A percentile compares a stretch with the other conserved stretches of the same genome.
phyloP scores from a whole-genome alignment of 192 early-diverging fungal genomes.

The Neocallimastix lanati region DNA sequence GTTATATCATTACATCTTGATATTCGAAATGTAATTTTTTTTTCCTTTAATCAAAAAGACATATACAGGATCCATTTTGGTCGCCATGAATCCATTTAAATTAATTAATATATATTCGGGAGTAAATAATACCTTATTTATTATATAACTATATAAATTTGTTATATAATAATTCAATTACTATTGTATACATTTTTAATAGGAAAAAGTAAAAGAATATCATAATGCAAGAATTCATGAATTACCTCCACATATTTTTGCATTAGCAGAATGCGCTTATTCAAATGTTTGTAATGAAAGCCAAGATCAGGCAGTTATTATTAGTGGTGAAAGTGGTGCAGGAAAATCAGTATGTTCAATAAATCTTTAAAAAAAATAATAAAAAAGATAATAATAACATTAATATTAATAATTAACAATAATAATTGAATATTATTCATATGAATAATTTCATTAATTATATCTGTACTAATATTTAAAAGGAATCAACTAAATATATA shows the following conservation, averaged over 20 bases:
- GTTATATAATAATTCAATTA: background rate
- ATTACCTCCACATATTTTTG: conserved; percentile 33
- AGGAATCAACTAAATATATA: conserved; percentile 25
- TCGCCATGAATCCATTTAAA: conserved; percentile 31
- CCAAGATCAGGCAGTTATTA: conserved; percentile 31
- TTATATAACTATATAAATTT: background rate
- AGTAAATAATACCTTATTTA: background rate
- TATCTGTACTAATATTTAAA: background rate
- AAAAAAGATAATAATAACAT: conserved; percentile 4
- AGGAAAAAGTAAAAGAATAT: conserved; percentile 19
- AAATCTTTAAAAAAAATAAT: background rate
- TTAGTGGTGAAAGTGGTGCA: conserved; percentile 33
- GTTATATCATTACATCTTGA: background rate
- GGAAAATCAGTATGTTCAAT: conserved; percentile 19
- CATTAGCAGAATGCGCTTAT: conserved; percentile 27
- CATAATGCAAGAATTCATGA: conserved; percentile 9
- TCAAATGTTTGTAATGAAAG: conserved; percentile 12
- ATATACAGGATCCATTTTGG: conserved; percentile 30
- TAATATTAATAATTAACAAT: background rate
- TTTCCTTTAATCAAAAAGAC: too few species aligned
- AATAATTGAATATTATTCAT: too few species aligned
- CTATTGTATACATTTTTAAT: too few species aligned
- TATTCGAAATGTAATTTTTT: too few species aligned
- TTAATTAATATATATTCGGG: conserved; percentile 19
- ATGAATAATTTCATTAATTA: too few species aligned